A percentile compares a stretch with the other conserved stretches of the same genome.
phyloP scores from a whole-genome alignment of 2,329 filamentous ascomycete genomes.

The Curvularia sp. region DNA sequence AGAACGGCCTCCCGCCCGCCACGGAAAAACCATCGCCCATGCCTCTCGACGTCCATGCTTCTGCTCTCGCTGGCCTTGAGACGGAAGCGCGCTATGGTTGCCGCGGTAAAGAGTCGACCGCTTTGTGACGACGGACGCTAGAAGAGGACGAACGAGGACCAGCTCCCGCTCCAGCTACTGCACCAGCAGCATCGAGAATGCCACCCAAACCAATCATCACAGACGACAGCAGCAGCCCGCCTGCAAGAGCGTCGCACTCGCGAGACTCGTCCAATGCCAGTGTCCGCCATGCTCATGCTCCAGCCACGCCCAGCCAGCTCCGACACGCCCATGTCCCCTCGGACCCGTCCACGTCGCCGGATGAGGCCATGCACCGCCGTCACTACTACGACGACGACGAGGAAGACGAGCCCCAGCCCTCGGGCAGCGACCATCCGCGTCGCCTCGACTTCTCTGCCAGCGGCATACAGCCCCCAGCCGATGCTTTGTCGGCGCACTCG shows the following conservation, averaged over 20 bases:
- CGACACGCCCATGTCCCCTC: constrained; percentile 54
- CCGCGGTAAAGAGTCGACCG: constrained; percentile 7
- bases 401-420: constrained; percentile 30
- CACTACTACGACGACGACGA: constrained; percentile 29
- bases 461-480: constrained; percentile 45
- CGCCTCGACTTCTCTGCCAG: constrained; percentile 35
- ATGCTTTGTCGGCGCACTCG: constrained; percentile 41
- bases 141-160: not conserved
- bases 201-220: constrained; percentile 31
- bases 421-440: constrained; percentile 20
- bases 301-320: constrained; percentile 49
- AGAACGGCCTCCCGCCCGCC: constrained; percentile 3
- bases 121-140: constrained; percentile 2
- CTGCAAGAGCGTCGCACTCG: constrained; percentile 32
- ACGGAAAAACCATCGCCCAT: constrained; percentile 12
- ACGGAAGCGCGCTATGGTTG: constrained; percentile 28
- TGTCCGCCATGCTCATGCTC: constrained; percentile 44
- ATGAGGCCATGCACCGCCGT: constrained; percentile 46
- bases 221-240: constrained; percentile 30
- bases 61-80: constrained; percentile 2
- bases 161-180: not conserved
- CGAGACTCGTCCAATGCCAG: constrained; percentile 44
- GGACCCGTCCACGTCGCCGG: constrained; percentile 51
- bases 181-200: constrained; percentile 23
- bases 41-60: constrained; percentile 13